These are phyloP conservation scores for Dendrothele bispora DNA, from an alignment of 768 basidiomycete species.

Conservation along the genomic window DNA sequence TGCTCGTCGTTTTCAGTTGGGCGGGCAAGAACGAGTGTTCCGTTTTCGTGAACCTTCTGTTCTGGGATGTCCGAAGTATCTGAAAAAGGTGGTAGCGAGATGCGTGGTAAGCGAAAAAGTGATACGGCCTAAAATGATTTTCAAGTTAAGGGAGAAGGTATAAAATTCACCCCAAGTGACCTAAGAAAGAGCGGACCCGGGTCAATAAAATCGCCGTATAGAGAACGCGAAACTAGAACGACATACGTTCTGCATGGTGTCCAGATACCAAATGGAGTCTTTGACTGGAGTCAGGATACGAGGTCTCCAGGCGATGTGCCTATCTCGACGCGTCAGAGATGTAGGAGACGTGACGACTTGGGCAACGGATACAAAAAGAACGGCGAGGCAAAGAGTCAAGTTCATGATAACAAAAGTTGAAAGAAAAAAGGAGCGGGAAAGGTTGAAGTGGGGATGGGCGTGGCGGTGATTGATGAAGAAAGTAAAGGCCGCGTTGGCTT, in stretches of 20 bases:
- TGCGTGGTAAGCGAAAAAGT: not conserved
- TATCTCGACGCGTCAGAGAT: no score
- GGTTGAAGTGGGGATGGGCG: no score
- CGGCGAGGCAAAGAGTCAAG: no score
- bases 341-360: no score
- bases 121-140: no score
- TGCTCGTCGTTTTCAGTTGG: constrained; percentile 40
- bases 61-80: constrained; percentile 38
- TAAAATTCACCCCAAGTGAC: constrained; percentile 40
- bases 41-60: constrained; percentile 30
- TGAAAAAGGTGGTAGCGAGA: no score
- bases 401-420: not conserved
- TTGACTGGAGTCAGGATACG: constrained; percentile 37
- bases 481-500: no score
- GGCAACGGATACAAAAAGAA: no score
- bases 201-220: no score
- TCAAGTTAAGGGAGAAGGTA: constrained; percentile 6
- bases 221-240: no score
- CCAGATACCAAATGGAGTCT: constrained; percentile 35
- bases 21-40: constrained; percentile 48
- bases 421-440: not conserved
- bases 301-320: constrained; percentile 27
- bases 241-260: constrained; percentile 38
- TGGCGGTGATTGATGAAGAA: no score
- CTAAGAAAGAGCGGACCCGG: constrained; percentile 29